A percentile compares a stretch with the other conserved stretches of the same genome.
Conservation (phyloP, 352 stramenopile genomes). For the Phytophthora kernoviae region DNA sequence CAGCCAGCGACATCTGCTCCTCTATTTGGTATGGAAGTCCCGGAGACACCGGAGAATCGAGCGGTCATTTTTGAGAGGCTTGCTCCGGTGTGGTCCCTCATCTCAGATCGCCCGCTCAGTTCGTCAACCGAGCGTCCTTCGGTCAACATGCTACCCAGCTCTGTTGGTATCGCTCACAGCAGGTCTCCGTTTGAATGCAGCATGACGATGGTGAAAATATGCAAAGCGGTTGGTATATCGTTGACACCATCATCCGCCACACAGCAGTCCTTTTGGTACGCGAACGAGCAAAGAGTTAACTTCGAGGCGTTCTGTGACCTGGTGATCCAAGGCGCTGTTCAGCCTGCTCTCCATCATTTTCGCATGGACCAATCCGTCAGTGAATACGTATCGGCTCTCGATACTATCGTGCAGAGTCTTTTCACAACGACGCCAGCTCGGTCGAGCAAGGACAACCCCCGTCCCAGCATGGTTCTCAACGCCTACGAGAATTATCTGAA, state of each 20-base stretch:
- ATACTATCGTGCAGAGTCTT: slow-evolving; percentile 47
- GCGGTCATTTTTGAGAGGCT: slow-evolving; percentile 40
- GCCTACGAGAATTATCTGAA: slow-evolving; percentile 49
- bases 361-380: slow-evolving; percentile 41
- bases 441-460: neutral
- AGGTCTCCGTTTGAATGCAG: slow-evolving; percentile 62
- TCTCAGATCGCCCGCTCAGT: slow-evolving; percentile 23
- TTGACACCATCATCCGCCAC: slow-evolving; percentile 21
- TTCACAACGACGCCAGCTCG: slow-evolving; percentile 16
- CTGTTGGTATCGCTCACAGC: neutral
- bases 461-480: neutral
- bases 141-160: neutral
- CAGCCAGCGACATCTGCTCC: slow-evolving; percentile 6
- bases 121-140: neutral
- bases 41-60: slow-evolving; percentile 33
- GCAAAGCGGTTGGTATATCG: slow-evolving; percentile 55
- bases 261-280: slow-evolving; percentile 29
- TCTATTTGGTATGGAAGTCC: slow-evolving; percentile 44
- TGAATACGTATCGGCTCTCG: slow-evolving; percentile 51
- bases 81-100: slow-evolving; percentile 45
- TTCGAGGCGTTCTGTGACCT: slow-evolving; percentile 59
- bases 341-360: slow-evolving; percentile 61
- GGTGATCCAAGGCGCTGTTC: slow-evolving; percentile 46
- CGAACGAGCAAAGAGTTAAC: slow-evolving; percentile 35
- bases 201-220: slow-evolving; percentile 62